phyloP scores from a whole-genome alignment of 371 early-diverging fungal genomes.

The Lichtheimia hyalospora region DNA sequence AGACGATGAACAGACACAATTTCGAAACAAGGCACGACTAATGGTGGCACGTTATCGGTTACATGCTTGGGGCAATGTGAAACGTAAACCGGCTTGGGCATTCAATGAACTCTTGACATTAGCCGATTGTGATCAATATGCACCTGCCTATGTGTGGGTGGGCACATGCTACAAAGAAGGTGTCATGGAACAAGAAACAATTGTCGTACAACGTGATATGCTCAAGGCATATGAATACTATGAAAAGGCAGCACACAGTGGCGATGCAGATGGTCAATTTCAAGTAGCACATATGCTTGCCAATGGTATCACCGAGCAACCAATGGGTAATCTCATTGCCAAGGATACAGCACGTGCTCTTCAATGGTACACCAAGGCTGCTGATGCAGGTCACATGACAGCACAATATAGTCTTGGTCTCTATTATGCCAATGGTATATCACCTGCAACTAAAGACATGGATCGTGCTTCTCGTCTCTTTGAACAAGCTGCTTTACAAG shows the following conservation, averaged over 20 bases:
- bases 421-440: constrained; percentile 45
- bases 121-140: constrained; percentile 17
- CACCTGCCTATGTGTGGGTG: constrained; percentile 35
- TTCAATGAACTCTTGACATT: constrained; percentile 29
- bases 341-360: constrained; percentile 16
- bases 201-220: constrained; percentile 22
- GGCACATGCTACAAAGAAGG: constrained; percentile 40
- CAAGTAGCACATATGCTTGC: constrained; percentile 4
- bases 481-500: constrained; percentile 38
- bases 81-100: constrained; percentile 14
- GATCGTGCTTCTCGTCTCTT: constrained; percentile 30
- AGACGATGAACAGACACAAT: constrained; percentile 5
- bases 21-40: constrained; percentile 19
- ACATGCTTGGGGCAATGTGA: constrained; percentile 23
- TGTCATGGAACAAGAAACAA: constrained; percentile 11
- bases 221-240: constrained; percentile 17
- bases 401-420: constrained; percentile 45
- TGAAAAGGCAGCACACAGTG: constrained; percentile 10
- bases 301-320: constrained; percentile 5
- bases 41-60: constrained; percentile 39
- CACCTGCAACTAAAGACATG: constrained; percentile 17
- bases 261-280: constrained; percentile 27
- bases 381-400: constrained; percentile 27
- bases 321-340: constrained; percentile 3
- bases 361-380: constrained; percentile 28